Evolutionary conservation across 2,329 filamentous ascomycete genomes (phyloP).

Genomic region (Colletotrichum neosansevieriae): DNA sequence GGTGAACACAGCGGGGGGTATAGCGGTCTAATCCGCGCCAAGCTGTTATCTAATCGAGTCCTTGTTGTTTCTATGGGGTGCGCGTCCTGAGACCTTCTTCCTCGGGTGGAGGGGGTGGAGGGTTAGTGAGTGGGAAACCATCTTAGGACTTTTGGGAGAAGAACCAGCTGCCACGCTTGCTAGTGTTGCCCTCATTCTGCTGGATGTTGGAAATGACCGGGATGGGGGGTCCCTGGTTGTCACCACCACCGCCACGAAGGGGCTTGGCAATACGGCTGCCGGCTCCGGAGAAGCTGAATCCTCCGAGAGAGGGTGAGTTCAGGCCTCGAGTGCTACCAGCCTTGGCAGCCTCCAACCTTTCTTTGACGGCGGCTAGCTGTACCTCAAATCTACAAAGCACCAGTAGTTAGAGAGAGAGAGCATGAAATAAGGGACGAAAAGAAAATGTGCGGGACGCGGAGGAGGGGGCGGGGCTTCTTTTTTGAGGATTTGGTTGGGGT

Average conservation of each 20-base stretch:
- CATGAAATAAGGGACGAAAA: conserved; percentile 1
- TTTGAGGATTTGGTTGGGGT: not conserved
- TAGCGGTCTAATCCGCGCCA: conserved; percentile 33
- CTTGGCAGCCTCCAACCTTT: conserved; percentile 95
- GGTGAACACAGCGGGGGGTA: conserved; percentile 33
- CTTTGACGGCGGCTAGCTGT: conserved; percentile 96
- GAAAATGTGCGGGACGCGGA: not conserved
- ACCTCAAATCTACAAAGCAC: conserved; percentile 82
- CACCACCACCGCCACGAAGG: conserved; percentile 72
- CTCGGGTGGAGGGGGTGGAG: not conserved
- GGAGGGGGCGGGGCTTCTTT: not conserved
- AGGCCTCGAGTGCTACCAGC: conserved; percentile 89
- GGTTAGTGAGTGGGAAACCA: not conserved
- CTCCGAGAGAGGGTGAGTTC: conserved; percentile 70
- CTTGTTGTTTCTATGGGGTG: conserved; percentile 23
- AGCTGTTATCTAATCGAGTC: conserved; percentile 31
- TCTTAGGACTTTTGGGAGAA: conserved; percentile 70
- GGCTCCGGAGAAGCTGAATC: conserved; percentile 77
- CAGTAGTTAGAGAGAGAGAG: conserved; percentile 29
- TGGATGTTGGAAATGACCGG: conserved; percentile 70
- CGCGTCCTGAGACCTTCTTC: conserved; percentile 1
- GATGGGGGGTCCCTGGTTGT: conserved; percentile 57
- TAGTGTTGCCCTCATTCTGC: conserved; percentile 66
- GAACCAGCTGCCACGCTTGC: conserved; percentile 81
- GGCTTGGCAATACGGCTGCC: conserved; percentile 79